These are phyloP conservation scores for Fusarium proliferatum DNA, from an alignment of 2,329 filamentous ascomycete species.

Conservation along the genomic window DNA sequence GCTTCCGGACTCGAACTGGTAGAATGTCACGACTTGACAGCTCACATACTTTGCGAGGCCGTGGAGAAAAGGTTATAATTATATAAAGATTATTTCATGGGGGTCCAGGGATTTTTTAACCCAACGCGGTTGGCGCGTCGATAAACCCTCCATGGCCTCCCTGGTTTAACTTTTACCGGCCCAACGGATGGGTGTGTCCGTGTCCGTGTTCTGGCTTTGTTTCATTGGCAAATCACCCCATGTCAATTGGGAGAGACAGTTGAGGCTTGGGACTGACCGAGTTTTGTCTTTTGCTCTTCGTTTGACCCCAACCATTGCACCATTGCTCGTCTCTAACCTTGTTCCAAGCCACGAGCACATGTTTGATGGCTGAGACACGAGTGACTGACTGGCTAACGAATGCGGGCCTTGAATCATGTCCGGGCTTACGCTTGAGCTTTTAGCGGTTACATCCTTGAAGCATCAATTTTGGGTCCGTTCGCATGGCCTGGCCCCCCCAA, in stretches of 20 bases:
- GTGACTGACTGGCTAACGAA: background rate
- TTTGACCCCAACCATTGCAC: no score
- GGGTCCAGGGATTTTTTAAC: background rate
- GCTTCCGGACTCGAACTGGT: background rate
- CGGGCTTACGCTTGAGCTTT: background rate
- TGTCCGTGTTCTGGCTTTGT: background rate
- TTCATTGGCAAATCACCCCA: background rate
- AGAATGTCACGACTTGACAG: conserved; percentile 6
- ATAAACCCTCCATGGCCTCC: background rate
- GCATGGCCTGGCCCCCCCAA: background rate
- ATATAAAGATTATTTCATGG: background rate
- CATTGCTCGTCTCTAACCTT: background rate
- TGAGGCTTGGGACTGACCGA: background rate
- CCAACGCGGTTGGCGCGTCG: conserved; percentile 5
- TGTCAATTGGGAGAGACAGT: background rate
- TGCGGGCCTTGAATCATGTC: conserved; percentile 8
- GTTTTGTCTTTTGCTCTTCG: background rate
- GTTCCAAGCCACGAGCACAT: background rate
- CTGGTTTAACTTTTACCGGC: background rate
- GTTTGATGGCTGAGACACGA: background rate
- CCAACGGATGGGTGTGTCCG: background rate
- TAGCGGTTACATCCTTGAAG: conserved; percentile 14
- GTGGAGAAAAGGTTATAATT: background rate
- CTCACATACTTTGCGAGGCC: background rate
- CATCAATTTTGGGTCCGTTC: background rate